Conservation (phyloP, 78 protist species). For the Emiliania huxleyi region DNA sequence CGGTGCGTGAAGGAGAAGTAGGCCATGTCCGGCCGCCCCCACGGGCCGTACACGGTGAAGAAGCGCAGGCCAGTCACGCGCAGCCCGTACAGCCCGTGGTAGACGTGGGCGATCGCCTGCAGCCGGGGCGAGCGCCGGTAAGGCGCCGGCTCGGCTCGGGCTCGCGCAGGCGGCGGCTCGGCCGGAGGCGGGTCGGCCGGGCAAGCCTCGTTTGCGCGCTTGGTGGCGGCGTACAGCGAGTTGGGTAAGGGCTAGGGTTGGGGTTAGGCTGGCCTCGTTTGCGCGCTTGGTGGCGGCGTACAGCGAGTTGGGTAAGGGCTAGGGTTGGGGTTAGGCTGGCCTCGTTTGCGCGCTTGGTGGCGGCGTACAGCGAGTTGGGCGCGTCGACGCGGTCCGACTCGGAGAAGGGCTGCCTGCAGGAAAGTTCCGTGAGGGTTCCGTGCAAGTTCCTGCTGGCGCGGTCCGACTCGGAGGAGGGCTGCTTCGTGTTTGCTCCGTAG, state of each 20-base stretch:
- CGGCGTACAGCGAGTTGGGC: constrained; percentile 46
- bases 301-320: constrained; percentile 5
- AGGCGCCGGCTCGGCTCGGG: too few species aligned
- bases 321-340: background rate
- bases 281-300: constrained; percentile 63
- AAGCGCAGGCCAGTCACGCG: constrained; percentile 54
- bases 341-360: constrained; percentile 55
- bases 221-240: constrained; percentile 64
- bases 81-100: constrained; percentile 48
- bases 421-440: constrained; percentile 13
- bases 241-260: constrained; percentile 3
- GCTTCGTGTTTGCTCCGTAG: constrained; percentile 52
- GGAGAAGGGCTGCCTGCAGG: constrained; percentile 45
- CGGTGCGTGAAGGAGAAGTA: constrained; percentile 37
- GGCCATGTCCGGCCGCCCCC: constrained; percentile 76
- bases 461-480: constrained; percentile 42
- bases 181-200: too few species aligned
- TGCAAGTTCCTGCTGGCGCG: background rate
- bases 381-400: constrained; percentile 34
- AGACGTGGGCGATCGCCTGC: constrained; percentile 32
- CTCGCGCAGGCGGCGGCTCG: too few species aligned
- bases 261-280: background rate
- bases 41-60: constrained; percentile 79
- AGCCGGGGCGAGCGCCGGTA: too few species aligned
- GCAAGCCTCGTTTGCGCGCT: constrained; percentile 1